phyloP scores from a whole-genome alignment of 2,329 filamentous ascomycete genomes.

The Exophiala aquamarina region DNA sequence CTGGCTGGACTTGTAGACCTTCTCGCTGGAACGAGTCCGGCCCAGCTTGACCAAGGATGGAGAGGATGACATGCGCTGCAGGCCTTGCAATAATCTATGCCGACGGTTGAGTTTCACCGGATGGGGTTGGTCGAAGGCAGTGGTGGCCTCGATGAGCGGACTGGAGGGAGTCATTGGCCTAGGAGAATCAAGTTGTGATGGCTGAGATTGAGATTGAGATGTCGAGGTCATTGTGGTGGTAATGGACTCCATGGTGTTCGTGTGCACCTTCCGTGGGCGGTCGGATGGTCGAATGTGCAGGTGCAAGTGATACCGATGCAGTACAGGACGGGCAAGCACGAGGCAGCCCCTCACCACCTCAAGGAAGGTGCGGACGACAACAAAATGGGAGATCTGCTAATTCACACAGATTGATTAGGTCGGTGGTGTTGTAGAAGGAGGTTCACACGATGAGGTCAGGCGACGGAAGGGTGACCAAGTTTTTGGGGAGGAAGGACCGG shows the following conservation, averaged over 20 bases:
- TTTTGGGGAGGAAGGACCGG: neutral
- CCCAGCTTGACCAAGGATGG: slow-evolving; percentile 67
- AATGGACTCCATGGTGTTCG: slow-evolving; percentile 21
- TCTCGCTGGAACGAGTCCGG: slow-evolving; percentile 63
- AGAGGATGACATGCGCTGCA: slow-evolving; percentile 80
- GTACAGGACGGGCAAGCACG: neutral
- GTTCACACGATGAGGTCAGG: slow-evolving; percentile 17
- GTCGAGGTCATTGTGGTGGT: slow-evolving; percentile 10
- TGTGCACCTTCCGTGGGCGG: no score
- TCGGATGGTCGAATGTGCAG: no score
- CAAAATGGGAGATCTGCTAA: no score
- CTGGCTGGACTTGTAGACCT: slow-evolving; percentile 57
- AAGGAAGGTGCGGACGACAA: no score
- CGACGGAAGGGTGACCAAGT: slow-evolving; percentile 3
- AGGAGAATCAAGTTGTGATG: slow-evolving; percentile 30
- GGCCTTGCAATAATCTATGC: slow-evolving; percentile 67
- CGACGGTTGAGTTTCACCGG: slow-evolving; percentile 65
- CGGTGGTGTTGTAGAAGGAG: no score
- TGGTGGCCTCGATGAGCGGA: slow-evolving; percentile 31
- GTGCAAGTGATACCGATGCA: neutral
- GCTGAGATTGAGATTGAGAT: slow-evolving; percentile 1
- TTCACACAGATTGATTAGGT: no score
- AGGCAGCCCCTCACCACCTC: no score
- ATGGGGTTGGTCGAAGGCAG: slow-evolving; percentile 34
- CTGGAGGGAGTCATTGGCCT: slow-evolving; percentile 36